Evolutionary conservation across 2,329 filamentous ascomycete species (phyloP).

Genomic region (Cadophora luteo-olivacea): DNA sequence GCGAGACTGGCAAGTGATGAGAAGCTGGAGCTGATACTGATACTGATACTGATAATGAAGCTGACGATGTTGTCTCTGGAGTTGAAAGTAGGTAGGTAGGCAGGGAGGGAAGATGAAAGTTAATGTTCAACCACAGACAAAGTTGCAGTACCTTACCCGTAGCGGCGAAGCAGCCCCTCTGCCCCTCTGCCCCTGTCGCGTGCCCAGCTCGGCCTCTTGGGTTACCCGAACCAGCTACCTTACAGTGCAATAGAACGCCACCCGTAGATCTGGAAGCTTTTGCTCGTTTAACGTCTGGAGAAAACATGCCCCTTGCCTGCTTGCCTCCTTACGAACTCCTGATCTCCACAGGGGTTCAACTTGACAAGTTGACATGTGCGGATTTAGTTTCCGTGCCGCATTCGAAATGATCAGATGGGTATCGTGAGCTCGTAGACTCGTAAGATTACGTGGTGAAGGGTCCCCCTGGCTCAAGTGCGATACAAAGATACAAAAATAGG

Average conservation of each 20-base stretch:
- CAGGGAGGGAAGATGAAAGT: not conserved
- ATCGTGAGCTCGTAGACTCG: not conserved
- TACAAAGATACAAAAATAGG: not conserved
- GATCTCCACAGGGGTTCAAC: not conserved
- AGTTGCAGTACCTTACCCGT: not conserved
- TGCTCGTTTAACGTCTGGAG: not conserved
- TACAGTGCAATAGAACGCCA: not conserved
- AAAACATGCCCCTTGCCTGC: not conserved
- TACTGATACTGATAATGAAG: not conserved
- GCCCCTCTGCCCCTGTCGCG: not conserved
- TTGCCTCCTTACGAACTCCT: constrained; percentile 4
- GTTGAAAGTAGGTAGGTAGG: no score
- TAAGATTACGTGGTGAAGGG: not conserved
- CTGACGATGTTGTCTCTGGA: not conserved
- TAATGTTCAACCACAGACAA: not conserved
- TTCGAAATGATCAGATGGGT: not conserved
- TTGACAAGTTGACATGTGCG: not conserved
- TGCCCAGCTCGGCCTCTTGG: not conserved
- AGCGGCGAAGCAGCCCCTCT: no score
- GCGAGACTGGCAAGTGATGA: constrained; percentile 4
- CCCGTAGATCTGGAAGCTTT: constrained; percentile 5
- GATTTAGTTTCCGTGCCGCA: constrained; percentile 2
- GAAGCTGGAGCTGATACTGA: not conserved
- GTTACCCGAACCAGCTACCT: not conserved
- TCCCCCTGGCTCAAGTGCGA: not conserved